Base-by-base conservation (phyloP, 108 stramenopile species). In the Cyclotella kingstonii region DNA sequence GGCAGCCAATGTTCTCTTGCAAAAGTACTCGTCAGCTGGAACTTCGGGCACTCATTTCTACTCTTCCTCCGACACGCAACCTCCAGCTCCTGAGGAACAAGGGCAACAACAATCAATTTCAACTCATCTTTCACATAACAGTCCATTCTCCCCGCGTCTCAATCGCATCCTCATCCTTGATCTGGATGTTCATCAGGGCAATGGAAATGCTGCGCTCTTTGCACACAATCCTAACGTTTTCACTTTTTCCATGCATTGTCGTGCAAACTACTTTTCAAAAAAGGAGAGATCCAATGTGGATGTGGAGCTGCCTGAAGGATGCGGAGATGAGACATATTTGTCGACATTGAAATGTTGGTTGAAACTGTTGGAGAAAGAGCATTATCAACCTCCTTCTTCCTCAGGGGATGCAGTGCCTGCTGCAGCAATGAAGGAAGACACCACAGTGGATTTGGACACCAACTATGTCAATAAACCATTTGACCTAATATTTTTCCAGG, bases 111-210 rank as follows among this genome's bases (percentile, higher is more conserved):
- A 46, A 33, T 1, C 40, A 10, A 43, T 9, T 14, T 29, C 8
- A 46, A 60, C 38, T 39, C 50, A 43, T 3, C 42, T 9, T 7
- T 19, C 18, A 65, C 54, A 27, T 49, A 11, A 36, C 4, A 21
- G 15, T 2, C 27, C 8, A 17, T 38, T 18, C 19, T 38, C 22
- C 43, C 30, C 43, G 19, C 15, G 71, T 11, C 67, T 89, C 23
- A 51, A 68, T 31, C 63, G 76, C 17, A 83, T 94, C 19, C 67
- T 94, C 21, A 84, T 96, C 40, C 52, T 96, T 28, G 95, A 96
- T 75, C 50, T 93, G 42, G 95, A 96, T 70, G 92, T 96, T 4
- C 95, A 96, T 72, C 95, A 96, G 70, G 95, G 95, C 3, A 96
- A 96, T 74, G 91, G 93, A 5, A 94, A 94, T 64, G 90, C 90